phyloP scores from a whole-genome alignment of 805 yeast species.

The Metschnikowia vanudenii region DNA sequence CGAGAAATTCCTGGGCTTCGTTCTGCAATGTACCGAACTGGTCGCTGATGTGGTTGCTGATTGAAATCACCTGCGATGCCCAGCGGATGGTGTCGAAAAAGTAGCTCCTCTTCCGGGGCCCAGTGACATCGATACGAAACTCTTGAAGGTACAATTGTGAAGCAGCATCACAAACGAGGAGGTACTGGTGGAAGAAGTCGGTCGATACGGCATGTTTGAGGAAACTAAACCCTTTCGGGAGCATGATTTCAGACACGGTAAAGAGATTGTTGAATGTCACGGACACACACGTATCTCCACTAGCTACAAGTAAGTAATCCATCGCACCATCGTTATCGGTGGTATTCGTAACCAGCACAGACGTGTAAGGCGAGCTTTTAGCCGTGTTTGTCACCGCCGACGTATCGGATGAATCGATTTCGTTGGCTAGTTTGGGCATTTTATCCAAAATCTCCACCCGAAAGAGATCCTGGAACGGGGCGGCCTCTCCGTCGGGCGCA shows the following conservation, averaged over 20 bases:
- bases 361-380: constrained; percentile 6
- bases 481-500: not conserved
- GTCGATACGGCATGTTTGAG: constrained; percentile 23
- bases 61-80: constrained; percentile 28
- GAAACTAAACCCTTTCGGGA: constrained; percentile 18
- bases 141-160: constrained; percentile 16
- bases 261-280: constrained; percentile 33
- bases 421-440: constrained; percentile 36
- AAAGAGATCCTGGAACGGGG: constrained; percentile 24
- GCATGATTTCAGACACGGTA: constrained; percentile 26
- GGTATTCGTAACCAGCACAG: constrained; percentile 14
- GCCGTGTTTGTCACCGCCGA: not conserved
- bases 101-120: constrained; percentile 11
- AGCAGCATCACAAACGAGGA: constrained; percentile 21
- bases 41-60: constrained; percentile 23
- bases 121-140: constrained; percentile 13
- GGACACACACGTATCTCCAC: constrained; percentile 23
- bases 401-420: constrained; percentile 9
- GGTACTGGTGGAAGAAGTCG: constrained; percentile 29
- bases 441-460: constrained; percentile 28
- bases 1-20: constrained; percentile 27
- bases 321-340: constrained; percentile 12
- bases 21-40: constrained; percentile 21
- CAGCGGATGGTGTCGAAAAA: constrained; percentile 25
- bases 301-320: constrained; percentile 29